Base-by-base conservation (phyloP, 1,284 basidiomycete species). In the Coriolopsis trogii region DNA sequence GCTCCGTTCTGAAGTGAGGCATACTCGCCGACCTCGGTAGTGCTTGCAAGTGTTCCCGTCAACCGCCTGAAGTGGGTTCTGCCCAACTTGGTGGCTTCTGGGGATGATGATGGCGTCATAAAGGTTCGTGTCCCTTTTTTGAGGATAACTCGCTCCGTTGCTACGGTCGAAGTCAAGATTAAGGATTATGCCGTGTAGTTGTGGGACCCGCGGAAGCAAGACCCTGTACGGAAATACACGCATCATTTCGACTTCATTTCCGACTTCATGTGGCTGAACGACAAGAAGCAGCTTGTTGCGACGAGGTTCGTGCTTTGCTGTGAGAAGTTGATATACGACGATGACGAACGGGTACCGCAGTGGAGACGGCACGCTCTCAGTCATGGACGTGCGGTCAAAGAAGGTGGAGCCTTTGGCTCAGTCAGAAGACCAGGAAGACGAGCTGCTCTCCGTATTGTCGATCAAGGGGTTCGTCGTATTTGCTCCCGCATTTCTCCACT, bases 221-320 rank as follows among this genome's bases (percentile, higher is more conserved):
- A 86, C 12, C 73, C 80, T 29, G 73, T 90, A 18, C 77, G 87
- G 30, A 73, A 78, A 13, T 95, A 95, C 67, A 83, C 77, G 10
- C 95, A 98, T 51, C 95, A 98, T 66, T 95, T 89, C 66, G 95
- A 98, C 72, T 98, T 95, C 70, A 96, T 98, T 50, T 92, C 93
- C 20, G 94, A 95, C 67, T 92, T 98, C 70, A 71, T 93, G 34
- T 98, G 90, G 82, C 71, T 93, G 46, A 82, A 83, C 37, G 89
- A 92, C 70, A 91, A 91, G 70, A 89, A 85, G 61, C 92, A 95
- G 51, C 79, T 95, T 3, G 82, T 95, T 23, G 79, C 87, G 24
- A 94, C 93, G 2, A 95, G 91, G 90, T 93, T 63, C 51, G 78
- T 51, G 23, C 41, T 13, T 24, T 9, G n/a, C 26, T 12, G n/a